Percentiles rank a stretch among this genome's conserved stretches.
Conservation (phyloP, 352 stramenopile genomes). For the Phytopythium montanum region DNA sequence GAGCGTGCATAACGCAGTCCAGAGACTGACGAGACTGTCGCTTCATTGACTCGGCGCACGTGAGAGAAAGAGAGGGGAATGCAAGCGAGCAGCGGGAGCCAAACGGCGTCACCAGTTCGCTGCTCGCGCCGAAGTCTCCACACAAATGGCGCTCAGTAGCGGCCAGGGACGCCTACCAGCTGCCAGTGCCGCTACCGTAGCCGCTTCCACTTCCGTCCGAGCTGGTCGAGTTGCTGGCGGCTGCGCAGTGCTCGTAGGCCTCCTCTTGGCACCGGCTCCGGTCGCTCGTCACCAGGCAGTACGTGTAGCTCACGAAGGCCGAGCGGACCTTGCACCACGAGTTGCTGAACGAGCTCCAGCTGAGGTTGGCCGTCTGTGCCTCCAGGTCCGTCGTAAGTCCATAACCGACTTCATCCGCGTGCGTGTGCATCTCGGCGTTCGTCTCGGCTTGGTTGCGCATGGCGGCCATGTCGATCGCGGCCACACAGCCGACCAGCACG, state of each 20-base stretch:
- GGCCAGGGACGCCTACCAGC: background rate
- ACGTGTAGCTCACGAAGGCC: background rate
- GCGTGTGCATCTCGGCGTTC: background rate
- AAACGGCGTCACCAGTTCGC: too few relatives aligned
- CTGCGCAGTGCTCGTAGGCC: background rate
- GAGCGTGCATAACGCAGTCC: too few relatives aligned
- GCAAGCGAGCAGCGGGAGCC: background rate
- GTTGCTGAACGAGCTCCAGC: slow-evolving; percentile 2
- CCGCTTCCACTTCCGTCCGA: background rate
- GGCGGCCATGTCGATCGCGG: background rate
- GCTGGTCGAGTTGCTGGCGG: background rate
- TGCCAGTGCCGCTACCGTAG: background rate
- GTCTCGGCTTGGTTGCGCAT: background rate
- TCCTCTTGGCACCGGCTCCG: background rate
- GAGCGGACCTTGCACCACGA: slow-evolving; percentile 4
- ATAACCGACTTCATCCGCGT: background rate
- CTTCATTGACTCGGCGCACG: background rate
- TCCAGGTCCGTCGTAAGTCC: background rate
- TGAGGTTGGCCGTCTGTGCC: background rate
- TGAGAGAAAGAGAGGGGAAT: background rate
- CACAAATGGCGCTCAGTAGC: background rate
- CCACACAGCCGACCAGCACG: slow-evolving; percentile 1
- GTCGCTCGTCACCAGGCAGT: slow-evolving; percentile 1
- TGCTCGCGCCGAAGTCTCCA: too few relatives aligned
- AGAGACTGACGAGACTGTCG: background rate